phyloP scores from a whole-genome alignment of 176 grass and related monocot species.

The Raddia distichophylla region DNA sequence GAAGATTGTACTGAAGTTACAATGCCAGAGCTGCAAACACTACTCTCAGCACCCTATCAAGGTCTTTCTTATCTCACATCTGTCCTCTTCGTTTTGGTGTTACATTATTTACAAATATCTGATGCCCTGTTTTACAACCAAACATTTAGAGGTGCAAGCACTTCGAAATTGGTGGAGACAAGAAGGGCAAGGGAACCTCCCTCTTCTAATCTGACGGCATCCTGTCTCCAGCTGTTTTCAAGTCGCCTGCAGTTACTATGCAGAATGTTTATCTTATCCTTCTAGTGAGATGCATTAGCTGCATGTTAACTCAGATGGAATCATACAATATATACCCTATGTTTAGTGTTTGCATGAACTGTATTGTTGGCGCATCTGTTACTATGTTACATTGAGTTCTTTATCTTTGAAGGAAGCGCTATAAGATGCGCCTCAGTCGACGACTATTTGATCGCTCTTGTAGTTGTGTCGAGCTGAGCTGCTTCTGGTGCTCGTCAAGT shows the following conservation, averaged over 20 bases:
- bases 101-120: background rate
- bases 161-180: slow-evolving; percentile 73
- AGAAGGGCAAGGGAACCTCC: slow-evolving; percentile 73
- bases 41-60: slow-evolving; percentile 78
- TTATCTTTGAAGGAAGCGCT: background rate
- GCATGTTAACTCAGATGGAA: background rate
- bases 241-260: slow-evolving; percentile 14
- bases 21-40: slow-evolving; percentile 92
- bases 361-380: background rate
- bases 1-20: slow-evolving; percentile 92
- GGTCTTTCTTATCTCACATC: slow-evolving; percentile 22
- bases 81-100: background rate
- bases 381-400: background rate
- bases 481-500: background rate
- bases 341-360: background rate
- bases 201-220: slow-evolving; percentile 52
- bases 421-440: background rate
- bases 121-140: background rate
- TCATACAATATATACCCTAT: background rate
- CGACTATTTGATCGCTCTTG: too few species aligned
- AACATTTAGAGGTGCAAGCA: slow-evolving; percentile 63
- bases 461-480: background rate
- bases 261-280: background rate
- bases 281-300: background rate
- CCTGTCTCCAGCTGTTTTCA: background rate